Conservation (phyloP, 2,329 filamentous ascomycete genomes). For the Trichoderma sp. region DNA sequence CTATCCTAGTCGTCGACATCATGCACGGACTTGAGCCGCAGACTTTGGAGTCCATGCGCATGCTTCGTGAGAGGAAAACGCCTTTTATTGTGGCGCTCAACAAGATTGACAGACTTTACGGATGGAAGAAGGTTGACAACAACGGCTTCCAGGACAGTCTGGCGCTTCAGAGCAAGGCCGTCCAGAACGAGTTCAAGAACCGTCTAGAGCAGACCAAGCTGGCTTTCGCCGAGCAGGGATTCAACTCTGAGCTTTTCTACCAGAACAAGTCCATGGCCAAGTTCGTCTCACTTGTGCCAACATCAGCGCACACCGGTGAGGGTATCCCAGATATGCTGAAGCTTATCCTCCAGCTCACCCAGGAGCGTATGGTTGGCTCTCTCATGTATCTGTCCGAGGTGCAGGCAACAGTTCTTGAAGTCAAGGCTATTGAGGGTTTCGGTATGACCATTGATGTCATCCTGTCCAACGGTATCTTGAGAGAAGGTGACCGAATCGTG, state of each 20-base stretch:
- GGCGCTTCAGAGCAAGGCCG: conserved; percentile 83
- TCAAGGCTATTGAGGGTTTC: conserved; percentile 98
- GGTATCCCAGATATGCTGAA: conserved; percentile 99
- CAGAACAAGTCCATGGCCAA: conserved; percentile 97
- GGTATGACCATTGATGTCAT: conserved; percentile 98
- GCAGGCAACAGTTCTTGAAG: conserved; percentile 95
- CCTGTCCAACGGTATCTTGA: conserved; percentile 89
- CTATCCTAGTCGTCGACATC: conserved; percentile 97
- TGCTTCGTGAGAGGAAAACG: conserved; percentile 89
- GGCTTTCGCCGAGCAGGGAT: conserved; percentile 92
- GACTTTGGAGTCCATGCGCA: conserved; percentile 93
- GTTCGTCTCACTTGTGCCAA: conserved; percentile 93
- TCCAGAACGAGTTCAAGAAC: conserved; percentile 91
- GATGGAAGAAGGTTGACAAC: conserved; percentile 98
- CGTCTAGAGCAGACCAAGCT: conserved; percentile 88
- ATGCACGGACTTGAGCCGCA: conserved; percentile 99
- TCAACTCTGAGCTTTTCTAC: conserved; percentile 96
- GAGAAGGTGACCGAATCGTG: conserved; percentile 91
- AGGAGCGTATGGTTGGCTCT: conserved; percentile 94
- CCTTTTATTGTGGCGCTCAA: conserved; percentile 98
- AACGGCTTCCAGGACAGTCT: conserved; percentile 96
- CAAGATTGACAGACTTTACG: conserved; percentile 99
- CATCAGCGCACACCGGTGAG: conserved; percentile 97
- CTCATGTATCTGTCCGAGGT: conserved; percentile 99
- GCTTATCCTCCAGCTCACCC: conserved; percentile 85